Percentiles rank a stretch among this genome's conserved stretches.
Conservation (phyloP, 1,139 yeast genomes). For the Scheffersomyces parashehatae region DNA sequence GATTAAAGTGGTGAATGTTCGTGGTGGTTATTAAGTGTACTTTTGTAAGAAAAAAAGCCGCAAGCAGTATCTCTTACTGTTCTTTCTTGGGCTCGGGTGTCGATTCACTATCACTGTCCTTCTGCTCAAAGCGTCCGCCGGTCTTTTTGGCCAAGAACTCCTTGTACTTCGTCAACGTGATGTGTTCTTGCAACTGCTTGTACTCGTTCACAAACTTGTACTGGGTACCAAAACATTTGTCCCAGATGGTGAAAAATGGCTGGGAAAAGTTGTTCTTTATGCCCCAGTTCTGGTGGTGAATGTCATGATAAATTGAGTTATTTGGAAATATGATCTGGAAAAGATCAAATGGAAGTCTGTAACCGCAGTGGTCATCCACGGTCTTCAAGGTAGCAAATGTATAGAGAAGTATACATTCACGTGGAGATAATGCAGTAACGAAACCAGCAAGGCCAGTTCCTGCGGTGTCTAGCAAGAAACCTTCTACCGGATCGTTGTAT, state of each 20-base stretch:
- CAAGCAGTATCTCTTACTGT: neutral
- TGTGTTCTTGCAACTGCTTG: constrained; percentile 54
- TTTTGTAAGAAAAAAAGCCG: too few species aligned
- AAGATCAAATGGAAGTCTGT: constrained; percentile 85
- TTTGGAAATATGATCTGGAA: constrained; percentile 91
- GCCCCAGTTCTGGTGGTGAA: constrained; percentile 96
- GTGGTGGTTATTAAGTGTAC: too few species aligned
- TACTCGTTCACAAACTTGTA: constrained; percentile 67
- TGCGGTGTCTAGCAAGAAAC: constrained; percentile 83
- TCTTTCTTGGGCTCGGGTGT: neutral
- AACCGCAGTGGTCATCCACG: constrained; percentile 98
- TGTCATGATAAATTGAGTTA: constrained; percentile 93
- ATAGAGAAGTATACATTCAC: constrained; percentile 74
- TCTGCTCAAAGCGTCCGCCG: neutral
- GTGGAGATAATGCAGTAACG: constrained; percentile 61
- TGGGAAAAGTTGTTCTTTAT: constrained; percentile 93
- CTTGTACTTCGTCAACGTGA: constrained; percentile 62
- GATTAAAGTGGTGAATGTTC: too few species aligned
- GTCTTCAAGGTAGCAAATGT: constrained; percentile 93
- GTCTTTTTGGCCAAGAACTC: constrained; percentile 54
- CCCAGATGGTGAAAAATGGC: constrained; percentile 97
- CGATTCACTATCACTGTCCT: neutral
- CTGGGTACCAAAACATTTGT: constrained; percentile 65
- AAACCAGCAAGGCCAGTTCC: constrained; percentile 87
- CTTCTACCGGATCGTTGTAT: constrained; percentile 92